Conservation (phyloP, 2,329 filamentous ascomycete species). For the Fusarium torreyae region DNA sequence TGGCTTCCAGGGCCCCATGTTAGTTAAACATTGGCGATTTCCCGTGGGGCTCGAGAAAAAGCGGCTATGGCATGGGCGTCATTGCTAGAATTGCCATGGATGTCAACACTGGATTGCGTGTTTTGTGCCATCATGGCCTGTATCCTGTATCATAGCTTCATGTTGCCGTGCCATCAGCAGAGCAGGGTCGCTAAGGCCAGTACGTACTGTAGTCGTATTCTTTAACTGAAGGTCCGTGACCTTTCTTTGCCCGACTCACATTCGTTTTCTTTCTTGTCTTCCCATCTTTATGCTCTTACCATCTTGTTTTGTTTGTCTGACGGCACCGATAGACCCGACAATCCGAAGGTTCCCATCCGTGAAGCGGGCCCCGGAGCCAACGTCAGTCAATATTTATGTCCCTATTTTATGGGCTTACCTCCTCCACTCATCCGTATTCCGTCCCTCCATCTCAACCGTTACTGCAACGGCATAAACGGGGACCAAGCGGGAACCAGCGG, state of each 20-base stretch:
- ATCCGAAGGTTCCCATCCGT: neutral
- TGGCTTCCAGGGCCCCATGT: neutral
- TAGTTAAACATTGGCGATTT: neutral
- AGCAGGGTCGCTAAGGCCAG: conserved; percentile 1
- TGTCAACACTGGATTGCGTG: conserved; percentile 30
- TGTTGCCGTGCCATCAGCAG: conserved; percentile 34
- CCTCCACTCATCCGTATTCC: conserved; percentile 2
- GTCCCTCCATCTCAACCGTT: conserved; percentile 30
- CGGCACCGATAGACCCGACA: conserved; percentile 3
- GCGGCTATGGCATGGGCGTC: conserved; percentile 12
- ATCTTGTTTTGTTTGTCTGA: conserved; percentile 8
- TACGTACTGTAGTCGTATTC: conserved; percentile 16
- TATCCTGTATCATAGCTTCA: neutral
- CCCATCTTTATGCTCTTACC: neutral
- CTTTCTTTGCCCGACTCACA: neutral
- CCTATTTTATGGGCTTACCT: too few relatives aligned
- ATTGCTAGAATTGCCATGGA: conserved; percentile 3
- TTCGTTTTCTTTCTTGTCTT: neutral
- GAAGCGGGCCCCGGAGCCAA: conserved; percentile 4
- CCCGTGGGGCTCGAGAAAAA: neutral
- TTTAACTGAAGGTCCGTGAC: conserved; percentile 20
- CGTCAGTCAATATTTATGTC: conserved; percentile 13
- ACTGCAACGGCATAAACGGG: conserved; percentile 33
- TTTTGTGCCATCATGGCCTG: conserved; percentile 17
- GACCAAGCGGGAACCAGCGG: conserved; percentile 34